Base-by-base conservation (phyloP, 768 basidiomycete genomes). In the Rhodotorula taiwanensis region DNA sequence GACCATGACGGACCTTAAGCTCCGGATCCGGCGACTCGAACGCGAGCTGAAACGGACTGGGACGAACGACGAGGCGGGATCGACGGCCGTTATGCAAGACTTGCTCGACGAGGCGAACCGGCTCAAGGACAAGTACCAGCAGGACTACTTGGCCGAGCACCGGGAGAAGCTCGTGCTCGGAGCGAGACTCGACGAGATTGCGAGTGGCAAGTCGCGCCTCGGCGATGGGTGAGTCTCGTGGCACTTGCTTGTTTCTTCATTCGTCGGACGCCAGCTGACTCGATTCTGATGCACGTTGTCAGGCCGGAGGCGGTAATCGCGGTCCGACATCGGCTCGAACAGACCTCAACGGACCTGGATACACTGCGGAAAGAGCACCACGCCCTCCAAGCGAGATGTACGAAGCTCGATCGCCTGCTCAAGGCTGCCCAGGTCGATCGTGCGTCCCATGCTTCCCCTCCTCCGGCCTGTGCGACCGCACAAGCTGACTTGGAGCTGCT, bases 21-120 rank as follows among this genome's bases (percentile, higher is more conserved):
- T 97, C 33, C 86, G 89, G 73, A 83, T 97, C 53, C 83, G 86
- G 63, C 85, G 83, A 63, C 80, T 97, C 33, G 79, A 88, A 74
- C 79, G 90, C 30, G 90, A 97, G 73, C 79, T 98, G n/a, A n/a
- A n/a, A n/a, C n/a, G n/a, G n/a, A n/a, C n/a, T n/a, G n/a, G n/a
- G n/a, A n/a, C n/a, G n/a, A n/a, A n/a, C n/a, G n/a, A n/a, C n/a
- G n/a, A n/a, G n/a, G n/a, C n/a, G n/a, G n/a, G n/a, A n/a, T n/a
- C n/a, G n/a, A n/a, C n/a, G n/a, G 74, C 91, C 23, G 88, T 94
- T n/a, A 78, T 95, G 31, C 90, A 97, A 77, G 92, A 89, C 72
- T 77, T 94, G 58, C 78, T 97, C 58, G 89, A 91, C 55, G 93
- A 97, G 69, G 88, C 92, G 33, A 93, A 86, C 65, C 80, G 87